phyloP scores from a whole-genome alignment of 2,329 filamentous ascomycete genomes.

The Aaosphaeria pasadenensis region DNA sequence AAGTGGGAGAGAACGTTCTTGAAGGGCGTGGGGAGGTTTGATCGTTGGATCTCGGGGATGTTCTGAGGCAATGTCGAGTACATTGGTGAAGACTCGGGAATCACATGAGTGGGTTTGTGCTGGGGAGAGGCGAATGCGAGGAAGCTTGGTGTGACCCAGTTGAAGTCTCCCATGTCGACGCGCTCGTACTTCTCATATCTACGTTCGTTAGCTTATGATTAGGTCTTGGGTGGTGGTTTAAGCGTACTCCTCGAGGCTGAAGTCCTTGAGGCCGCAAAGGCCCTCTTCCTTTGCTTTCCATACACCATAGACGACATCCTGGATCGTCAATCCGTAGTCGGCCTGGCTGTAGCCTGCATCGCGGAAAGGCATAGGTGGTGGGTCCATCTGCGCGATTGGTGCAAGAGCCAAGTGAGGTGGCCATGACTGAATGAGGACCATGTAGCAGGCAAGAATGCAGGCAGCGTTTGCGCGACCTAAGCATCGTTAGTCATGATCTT shows the following conservation, averaged over 20 bases:
- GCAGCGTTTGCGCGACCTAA: conserved; percentile 87
- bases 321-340: conserved; percentile 91
- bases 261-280: conserved; percentile 86
- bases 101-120: conserved; percentile 69
- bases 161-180: conserved; percentile 98
- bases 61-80: conserved; percentile 74
- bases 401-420: conserved; percentile 92
- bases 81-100: conserved; percentile 68
- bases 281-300: conserved; percentile 98
- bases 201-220: not conserved
- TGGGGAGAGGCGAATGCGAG: conserved; percentile 96
- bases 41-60: conserved; percentile 67
- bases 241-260: conserved; percentile 81
- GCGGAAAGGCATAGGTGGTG: conserved; percentile 96
- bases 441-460: conserved; percentile 94
- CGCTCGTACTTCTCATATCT: conserved; percentile 91
- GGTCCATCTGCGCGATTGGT: conserved; percentile 93
- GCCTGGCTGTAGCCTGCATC: conserved; percentile 98
- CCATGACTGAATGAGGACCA: conserved; percentile 98
- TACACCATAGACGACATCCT: conserved; percentile 96
- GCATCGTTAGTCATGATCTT: conserved; percentile 12
- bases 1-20: conserved; percentile 96
- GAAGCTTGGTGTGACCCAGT: conserved; percentile 96
- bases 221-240: not conserved
- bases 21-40: conserved; percentile 78